Base-by-base conservation (phyloP, 148 eudicot genomes). In the Diospyros kaki region DNA sequence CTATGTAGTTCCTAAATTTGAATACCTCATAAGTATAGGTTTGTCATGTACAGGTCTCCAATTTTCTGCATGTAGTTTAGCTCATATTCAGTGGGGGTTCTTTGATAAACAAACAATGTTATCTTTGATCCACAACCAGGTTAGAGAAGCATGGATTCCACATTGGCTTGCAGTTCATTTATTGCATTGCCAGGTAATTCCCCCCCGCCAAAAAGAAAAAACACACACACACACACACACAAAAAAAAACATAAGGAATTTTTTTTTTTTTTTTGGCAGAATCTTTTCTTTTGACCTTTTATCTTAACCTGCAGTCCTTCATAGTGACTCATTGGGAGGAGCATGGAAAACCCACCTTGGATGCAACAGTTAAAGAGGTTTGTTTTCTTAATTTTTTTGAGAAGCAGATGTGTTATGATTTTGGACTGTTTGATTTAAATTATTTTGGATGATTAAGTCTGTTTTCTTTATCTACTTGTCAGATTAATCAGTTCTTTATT, bases 311-410 rank as follows among this genome's bases (percentile, higher is more conserved):
- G 80, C 80, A 89, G 97, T 81, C 92, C 53, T 78, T 86, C 71
- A 62, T 92, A 77, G 77, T 73, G 77, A 76, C 76, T 67, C 76
- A 85, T 69, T 92, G 94, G 97, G 84, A 79, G 81, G 88, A 84
- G 79, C 87, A 80, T 71, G 97, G 91, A 80, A 84, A 83, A 75
- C 94, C 94, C 71, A 73, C 76, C 58, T 64, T 86, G 82, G 94
- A 89, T 73, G 71, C 72, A 48, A 63, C 82, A 15, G 18, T 81
- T 66, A 84, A 88, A 76, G 85, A 88, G 90, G 95, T 90, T 59
- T 38, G 69, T 56, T 11, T 41, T 65, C 18, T 44, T 76, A 4
- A 53, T 43, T 53, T 60, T 76, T 9, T 62, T 53, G 52, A 58
- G n/a, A 7, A 66, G 74, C 44, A 69, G 45, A 69, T 69, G n/a